These are phyloP conservation scores for Starmerella lactis-condensi DNA, from an alignment of 805 yeast species.

Conservation along the genomic window DNA sequence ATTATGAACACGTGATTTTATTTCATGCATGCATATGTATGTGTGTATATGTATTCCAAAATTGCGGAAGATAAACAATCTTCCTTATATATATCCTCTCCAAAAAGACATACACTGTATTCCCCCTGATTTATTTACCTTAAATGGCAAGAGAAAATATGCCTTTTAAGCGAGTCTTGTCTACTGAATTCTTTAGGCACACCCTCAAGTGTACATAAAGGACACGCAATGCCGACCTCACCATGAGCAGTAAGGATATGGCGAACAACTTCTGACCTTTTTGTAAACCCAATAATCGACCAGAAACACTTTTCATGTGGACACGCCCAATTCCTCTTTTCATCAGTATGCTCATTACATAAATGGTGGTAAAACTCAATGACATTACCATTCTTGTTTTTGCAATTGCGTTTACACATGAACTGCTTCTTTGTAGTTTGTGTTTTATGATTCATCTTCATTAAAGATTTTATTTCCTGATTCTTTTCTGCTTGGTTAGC, in stretches of 20 bases:
- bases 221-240: background rate
- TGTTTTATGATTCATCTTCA: too few species aligned
- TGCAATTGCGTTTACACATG: slow-evolving; percentile 1
- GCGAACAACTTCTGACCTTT: slow-evolving; percentile 3
- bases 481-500: too few species aligned
- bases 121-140: too few species aligned
- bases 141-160: too few species aligned
- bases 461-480: too few species aligned
- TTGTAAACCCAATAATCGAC: slow-evolving; percentile 11
- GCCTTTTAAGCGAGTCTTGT: slow-evolving; percentile 6
- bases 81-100: too few species aligned
- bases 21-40: too few species aligned
- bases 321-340: slow-evolving; percentile 7
- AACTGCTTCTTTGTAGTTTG: too few species aligned
- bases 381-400: background rate
- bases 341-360: slow-evolving; percentile 5
- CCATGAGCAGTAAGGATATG: slow-evolving; percentile 7
- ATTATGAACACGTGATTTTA: too few species aligned
- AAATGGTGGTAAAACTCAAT: slow-evolving; percentile 7
- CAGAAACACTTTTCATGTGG: slow-evolving; percentile 7
- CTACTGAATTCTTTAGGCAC: slow-evolving; percentile 2
- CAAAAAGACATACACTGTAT: too few species aligned
- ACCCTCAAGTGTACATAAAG: slow-evolving; percentile 1
- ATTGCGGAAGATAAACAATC: too few species aligned
- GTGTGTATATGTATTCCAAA: too few species aligned